A percentile compares a stretch with the other conserved stretches of the same genome.
phyloP scores from a whole-genome alignment of 2,329 filamentous ascomycete genomes.

The Arthrobotrys entomopaga region DNA sequence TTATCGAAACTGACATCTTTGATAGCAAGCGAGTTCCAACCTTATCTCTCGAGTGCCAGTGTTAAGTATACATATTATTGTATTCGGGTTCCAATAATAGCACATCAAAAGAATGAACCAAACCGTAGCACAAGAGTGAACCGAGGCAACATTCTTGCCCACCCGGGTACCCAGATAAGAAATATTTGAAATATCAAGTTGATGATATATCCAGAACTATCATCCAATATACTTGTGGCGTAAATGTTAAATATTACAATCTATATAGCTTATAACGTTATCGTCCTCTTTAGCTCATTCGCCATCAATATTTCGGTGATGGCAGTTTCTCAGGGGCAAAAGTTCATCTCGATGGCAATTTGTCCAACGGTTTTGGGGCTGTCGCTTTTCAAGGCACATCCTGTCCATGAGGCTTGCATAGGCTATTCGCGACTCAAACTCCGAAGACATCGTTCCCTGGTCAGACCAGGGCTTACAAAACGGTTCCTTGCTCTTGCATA shows the following conservation, averaged over 20 bases:
- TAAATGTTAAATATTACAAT: constrained; percentile 9
- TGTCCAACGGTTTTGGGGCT: constrained; percentile 48
- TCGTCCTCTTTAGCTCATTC: constrained; percentile 15
- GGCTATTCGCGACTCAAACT: constrained; percentile 30
- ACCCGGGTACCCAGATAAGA: too few relatives aligned
- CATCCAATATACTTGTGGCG: too few relatives aligned
- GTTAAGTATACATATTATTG: too few relatives aligned
- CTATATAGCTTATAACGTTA: constrained; percentile 43
- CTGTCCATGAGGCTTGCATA: constrained; percentile 26
- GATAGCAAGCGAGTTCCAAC: background rate
- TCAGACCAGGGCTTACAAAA: constrained; percentile 8
- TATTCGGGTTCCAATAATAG: background rate
- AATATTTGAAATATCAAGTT: too few relatives aligned
- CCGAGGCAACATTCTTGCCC: too few relatives aligned
- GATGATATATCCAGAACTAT: too few relatives aligned
- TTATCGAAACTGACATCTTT: constrained; percentile 4
- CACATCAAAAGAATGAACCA: background rate
- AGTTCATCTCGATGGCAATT: constrained; percentile 15
- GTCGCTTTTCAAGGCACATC: constrained; percentile 20
- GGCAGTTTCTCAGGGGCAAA: constrained; percentile 44
- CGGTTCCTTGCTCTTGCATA: constrained; percentile 43
- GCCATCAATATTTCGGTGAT: constrained; percentile 6
- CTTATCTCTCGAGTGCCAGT: too few relatives aligned
- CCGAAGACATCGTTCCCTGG: constrained; percentile 26
- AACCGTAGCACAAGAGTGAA: too few relatives aligned